Base-by-base conservation (phyloP, 805 yeast genomes). In the Myxozyma udenii region DNA sequence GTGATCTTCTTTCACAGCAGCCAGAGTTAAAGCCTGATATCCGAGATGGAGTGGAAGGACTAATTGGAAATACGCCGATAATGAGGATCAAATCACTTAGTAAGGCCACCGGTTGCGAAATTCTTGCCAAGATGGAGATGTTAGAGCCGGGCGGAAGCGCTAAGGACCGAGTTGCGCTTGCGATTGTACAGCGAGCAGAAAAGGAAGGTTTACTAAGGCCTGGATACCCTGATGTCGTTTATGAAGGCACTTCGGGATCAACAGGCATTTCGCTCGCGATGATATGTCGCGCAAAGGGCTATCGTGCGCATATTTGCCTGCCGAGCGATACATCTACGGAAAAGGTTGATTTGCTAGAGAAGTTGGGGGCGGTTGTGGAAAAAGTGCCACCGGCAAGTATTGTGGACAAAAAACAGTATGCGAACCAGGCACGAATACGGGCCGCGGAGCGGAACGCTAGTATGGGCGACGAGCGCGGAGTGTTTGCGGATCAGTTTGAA, bases 201-300 rank as follows among this genome's bases (percentile, higher is more conserved):
- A 49, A 60, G 3, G 47, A 64, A 41, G 93, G 93, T 0, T 64
- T 72, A 4, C 66, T 90, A 33, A 66, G 71, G 3, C 85, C 87
- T 0, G 66, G 78, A 39, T 69, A 74, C 46, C 88, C 86, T 1
- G 93, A 87, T 62, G 74, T 81, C 12, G 84, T 91, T 1, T 89
- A 83, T 67, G 98, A 91, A 71, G 98, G 98, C 5, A 93, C 98
- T 0, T 84, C 93, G 9, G 98, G 98, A 0, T 89, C 97, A 0
- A 91, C 98, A 0, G 98, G 98, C 2, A 93, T 93, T 11, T 87
- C 96, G 1, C 78, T 91, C 61, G 96, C 97, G 0, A 80, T 89
- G 68, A 75, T 93, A n/a, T 87, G 95, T 57, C 81, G 88, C 60
- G 85, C 96, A 0, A 67, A 86, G 46, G 98, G 98, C 0, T 90